Conservation (phyloP, 805 yeast genomes). For the Saccharomycopsis sp. region DNA sequence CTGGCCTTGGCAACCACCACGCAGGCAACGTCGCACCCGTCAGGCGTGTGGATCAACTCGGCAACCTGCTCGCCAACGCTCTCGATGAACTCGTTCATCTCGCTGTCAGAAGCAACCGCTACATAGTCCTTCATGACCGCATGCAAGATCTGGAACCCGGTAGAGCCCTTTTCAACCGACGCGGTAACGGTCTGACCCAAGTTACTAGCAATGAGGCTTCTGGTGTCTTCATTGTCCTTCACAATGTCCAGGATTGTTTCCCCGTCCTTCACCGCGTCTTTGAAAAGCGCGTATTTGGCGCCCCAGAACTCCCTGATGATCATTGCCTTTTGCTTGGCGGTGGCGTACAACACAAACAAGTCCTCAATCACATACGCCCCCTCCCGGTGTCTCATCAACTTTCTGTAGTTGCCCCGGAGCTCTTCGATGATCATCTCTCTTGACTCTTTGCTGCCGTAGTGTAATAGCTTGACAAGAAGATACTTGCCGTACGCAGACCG, state of each 20-base stretch:
- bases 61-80: constrained; percentile 81
- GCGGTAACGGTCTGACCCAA: constrained; percentile 77
- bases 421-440: constrained; percentile 71
- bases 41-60: constrained; percentile 90
- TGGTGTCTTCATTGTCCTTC: constrained; percentile 63
- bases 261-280: constrained; percentile 57
- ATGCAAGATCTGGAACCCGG: constrained; percentile 92
- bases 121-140: constrained; percentile 91
- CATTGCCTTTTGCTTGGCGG: constrained; percentile 75
- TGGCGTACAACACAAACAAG: constrained; percentile 74
- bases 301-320: constrained; percentile 98
- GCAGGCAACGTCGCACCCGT: constrained; percentile 88
- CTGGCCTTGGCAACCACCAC: constrained; percentile 69
- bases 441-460: constrained; percentile 81
- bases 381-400: constrained; percentile 92
- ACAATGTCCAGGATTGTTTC: constrained; percentile 59
- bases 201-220: constrained; percentile 64
- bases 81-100: constrained; percentile 74
- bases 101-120: constrained; percentile 58
- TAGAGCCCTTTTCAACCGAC: constrained; percentile 89
- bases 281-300: constrained; percentile 84
- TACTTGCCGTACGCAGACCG: constrained; percentile 93
- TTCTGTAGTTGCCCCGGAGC: constrained; percentile 83
- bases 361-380: constrained; percentile 98
- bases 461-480: constrained; percentile 75